Evolutionary conservation across 2,329 filamentous ascomycete genomes (phyloP).

Genomic region (Chaetomiaceae sp.): DNA sequence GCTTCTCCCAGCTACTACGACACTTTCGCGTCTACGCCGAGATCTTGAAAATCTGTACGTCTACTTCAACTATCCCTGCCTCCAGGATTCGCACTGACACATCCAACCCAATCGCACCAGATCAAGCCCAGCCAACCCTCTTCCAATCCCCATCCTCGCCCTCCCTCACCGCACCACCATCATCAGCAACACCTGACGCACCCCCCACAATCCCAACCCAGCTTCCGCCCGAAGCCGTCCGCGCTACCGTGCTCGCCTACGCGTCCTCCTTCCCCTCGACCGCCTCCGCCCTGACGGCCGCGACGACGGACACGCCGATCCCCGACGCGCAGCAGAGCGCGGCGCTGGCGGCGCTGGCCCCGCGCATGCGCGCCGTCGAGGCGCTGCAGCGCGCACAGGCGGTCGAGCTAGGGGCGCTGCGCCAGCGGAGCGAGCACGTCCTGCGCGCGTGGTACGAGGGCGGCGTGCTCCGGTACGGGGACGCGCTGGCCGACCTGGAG

Average conservation of each 20-base stretch:
- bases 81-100: no score
- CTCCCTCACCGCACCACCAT: constrained; percentile 19
- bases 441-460: constrained; percentile 69
- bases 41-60: constrained; percentile 54
- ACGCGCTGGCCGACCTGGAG: constrained; percentile 66
- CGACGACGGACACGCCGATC: constrained; percentile 47
- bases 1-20: constrained; percentile 45
- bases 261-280: constrained; percentile 50
- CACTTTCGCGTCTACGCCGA: constrained; percentile 52
- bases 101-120: constrained; percentile 29
- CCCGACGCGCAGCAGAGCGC: constrained; percentile 51
- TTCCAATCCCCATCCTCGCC: constrained; percentile 42
- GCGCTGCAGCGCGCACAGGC: constrained; percentile 56
- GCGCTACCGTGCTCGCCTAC: constrained; percentile 50
- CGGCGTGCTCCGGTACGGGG: constrained; percentile 60
- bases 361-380: constrained; percentile 56
- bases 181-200: constrained; percentile 23
- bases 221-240: constrained; percentile 45
- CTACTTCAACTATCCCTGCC: no score
- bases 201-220: constrained; percentile 42
- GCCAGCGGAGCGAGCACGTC: constrained; percentile 55
- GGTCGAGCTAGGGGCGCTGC: constrained; percentile 56
- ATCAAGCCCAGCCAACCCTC: constrained; percentile 48
- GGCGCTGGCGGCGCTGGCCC: constrained; percentile 50
- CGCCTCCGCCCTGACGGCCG: constrained; percentile 52